phyloP scores from a whole-genome alignment of 305 asterid genomes.

The Plantago coronopus region DNA sequence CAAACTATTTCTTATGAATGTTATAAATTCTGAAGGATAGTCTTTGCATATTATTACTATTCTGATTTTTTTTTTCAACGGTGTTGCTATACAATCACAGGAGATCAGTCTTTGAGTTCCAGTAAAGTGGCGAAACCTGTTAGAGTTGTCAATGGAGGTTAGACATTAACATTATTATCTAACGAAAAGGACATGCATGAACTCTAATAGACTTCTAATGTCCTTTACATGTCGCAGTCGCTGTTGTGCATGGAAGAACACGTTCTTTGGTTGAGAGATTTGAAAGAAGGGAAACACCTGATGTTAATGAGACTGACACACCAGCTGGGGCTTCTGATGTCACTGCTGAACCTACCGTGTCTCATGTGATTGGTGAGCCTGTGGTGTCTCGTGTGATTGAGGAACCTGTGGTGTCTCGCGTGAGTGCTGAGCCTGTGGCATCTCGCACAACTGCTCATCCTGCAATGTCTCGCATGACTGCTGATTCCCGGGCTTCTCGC shows the following conservation, averaged over 20 bases:
- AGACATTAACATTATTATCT: conserved; percentile 23
- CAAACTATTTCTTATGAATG: no score
- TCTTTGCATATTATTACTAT: no score
- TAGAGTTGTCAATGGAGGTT: conserved; percentile 91
- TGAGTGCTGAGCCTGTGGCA: not conserved
- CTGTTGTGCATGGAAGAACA: conserved; percentile 84
- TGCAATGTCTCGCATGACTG: not conserved
- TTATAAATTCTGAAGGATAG: no score
- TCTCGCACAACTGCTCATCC: conserved; percentile 1
- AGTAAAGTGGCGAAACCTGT: conserved; percentile 48
- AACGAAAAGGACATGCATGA: conserved; percentile 16
- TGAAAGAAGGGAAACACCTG: conserved; percentile 58
- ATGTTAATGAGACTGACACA: conserved; percentile 35
- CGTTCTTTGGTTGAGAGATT: conserved; percentile 95
- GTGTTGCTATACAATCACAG: conserved; percentile 36
- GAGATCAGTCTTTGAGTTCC: conserved; percentile 40
- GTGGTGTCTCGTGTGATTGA: not conserved
- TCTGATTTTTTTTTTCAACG: conserved; percentile 2
- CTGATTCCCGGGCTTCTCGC: not conserved
- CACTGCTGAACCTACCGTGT: conserved; percentile 16
- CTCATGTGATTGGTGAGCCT: not conserved
- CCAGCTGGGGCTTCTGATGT: conserved; percentile 34
- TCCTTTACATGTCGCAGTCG: conserved; percentile 40
- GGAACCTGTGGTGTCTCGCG: not conserved
- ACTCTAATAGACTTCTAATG: conserved; percentile 17